phyloP scores from a whole-genome alignment of 352 stramenopile species.

The Globisporangium recalcitrans region DNA sequence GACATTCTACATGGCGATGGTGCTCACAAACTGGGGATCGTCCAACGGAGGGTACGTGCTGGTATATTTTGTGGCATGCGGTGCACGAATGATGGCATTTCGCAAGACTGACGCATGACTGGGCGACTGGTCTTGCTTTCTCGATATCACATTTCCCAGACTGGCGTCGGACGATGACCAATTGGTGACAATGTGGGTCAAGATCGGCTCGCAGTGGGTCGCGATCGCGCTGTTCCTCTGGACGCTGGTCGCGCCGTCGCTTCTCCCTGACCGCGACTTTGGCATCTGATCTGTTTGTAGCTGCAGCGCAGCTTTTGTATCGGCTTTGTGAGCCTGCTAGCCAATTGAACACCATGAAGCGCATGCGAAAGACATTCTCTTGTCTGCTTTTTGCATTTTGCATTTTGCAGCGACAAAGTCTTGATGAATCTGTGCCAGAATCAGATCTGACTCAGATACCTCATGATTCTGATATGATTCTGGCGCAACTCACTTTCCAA shows the following conservation, averaged over 20 bases:
- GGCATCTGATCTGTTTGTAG: conserved; percentile 4
- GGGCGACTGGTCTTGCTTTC: not conserved
- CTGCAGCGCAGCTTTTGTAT: too few relatives aligned
- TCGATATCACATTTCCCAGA: too few relatives aligned
- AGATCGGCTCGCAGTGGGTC: conserved; percentile 91
- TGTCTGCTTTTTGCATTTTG: too few relatives aligned
- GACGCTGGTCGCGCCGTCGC: conserved; percentile 88
- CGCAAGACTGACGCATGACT: not conserved
- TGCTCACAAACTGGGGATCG: conserved; percentile 74
- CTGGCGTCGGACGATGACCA: conserved; percentile 36
- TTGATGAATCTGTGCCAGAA: not conserved
- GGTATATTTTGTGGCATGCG: not conserved
- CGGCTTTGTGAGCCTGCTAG: too few relatives aligned
- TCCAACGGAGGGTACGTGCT: conserved; percentile 31
- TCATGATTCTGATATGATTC: too few relatives aligned
- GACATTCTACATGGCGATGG: conserved; percentile 81
- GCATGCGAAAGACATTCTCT: too few relatives aligned
- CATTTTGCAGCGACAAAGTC: not conserved
- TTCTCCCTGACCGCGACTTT: conserved; percentile 93
- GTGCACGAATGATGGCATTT: not conserved
- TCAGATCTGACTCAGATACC: conserved; percentile 10
- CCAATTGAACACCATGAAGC: too few relatives aligned
- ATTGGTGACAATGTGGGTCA: conserved; percentile 92
- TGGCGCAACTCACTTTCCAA: not conserved
- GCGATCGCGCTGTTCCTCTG: conserved; percentile 90